A percentile compares a stretch with the other conserved stretches of the same genome.
Evolutionary conservation across 2,329 filamentous ascomycete species (phyloP).

Genomic region (Graphiopsis chlorocephala): DNA sequence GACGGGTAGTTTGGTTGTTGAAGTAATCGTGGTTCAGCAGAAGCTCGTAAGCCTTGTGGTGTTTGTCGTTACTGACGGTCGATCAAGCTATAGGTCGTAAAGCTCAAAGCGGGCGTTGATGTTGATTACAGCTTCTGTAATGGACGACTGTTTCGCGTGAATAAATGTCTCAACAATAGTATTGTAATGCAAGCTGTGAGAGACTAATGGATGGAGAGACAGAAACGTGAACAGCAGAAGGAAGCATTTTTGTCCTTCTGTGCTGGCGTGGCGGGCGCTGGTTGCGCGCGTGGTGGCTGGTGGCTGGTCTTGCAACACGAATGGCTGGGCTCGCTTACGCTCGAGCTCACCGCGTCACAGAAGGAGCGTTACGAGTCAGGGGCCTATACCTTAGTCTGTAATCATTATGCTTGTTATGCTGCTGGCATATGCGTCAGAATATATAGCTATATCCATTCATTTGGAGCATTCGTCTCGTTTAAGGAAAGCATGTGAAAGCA

Average conservation of each 20-base stretch:
- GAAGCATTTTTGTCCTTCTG: slow-evolving; percentile 6
- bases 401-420: neutral
- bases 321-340: slow-evolving; percentile 16
- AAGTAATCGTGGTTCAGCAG: neutral
- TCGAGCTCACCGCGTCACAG: slow-evolving; percentile 15
- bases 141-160: neutral
- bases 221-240: slow-evolving; percentile 6
- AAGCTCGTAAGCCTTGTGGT: neutral
- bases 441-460: neutral
- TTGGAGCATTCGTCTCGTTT: neutral
- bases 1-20: neutral
- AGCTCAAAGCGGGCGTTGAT: neutral
- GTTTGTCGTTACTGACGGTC: neutral
- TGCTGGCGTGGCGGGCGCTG: slow-evolving; percentile 13
- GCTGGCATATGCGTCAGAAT: neutral
- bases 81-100: neutral
- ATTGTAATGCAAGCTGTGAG: neutral
- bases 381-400: neutral
- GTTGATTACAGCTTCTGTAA: neutral
- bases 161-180: neutral
- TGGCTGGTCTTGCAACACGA: slow-evolving; percentile 17
- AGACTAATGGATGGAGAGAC: slow-evolving; percentile 4
- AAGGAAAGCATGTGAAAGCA: neutral
- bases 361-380: neutral
- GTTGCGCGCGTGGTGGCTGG: neutral